Evolutionary conservation across 2,329 filamentous ascomycete genomes (phyloP), one percentile per base, ranked within the genome.

Genomic region (Colletotrichum sp.): DNA sequence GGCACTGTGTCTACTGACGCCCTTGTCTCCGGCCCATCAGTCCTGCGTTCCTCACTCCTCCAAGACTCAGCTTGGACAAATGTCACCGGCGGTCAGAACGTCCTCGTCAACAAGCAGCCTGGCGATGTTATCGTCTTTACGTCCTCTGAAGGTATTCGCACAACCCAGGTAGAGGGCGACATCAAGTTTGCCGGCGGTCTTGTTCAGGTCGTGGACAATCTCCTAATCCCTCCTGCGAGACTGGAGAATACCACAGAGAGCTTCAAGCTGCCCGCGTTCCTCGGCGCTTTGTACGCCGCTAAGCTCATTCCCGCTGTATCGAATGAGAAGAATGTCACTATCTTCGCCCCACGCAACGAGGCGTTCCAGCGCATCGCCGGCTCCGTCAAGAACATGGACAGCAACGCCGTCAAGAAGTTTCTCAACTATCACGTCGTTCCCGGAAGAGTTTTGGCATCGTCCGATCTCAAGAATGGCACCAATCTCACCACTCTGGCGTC

Each of bases 371-470:
- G 83, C 60, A 87, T 91, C 57, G 86, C 85, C 69, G 86, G 85
- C 26, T 85, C 86, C 8, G 78, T 90, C 18, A 79, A 81, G 12
- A 85, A 84, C 74, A 81, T 90, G 5, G 83, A 83, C 68, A 78
- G 79, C 2, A 80, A 83, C 10, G 83, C 89, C 10, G 83, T 91
- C 5, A 79, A 82, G 12, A 79, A 79, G n/a, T 85, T 92, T 21
- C 84, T 93, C 8, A 80, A 85, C 30, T 92, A 93, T 83, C 91
- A 93, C 81, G 85, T 92, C 63, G 84, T 92, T 30, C 87, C 88
- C n/a, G 87, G 86, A 69, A 85, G 85, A 8, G 87, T 93, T 3
- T 83, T 88, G 3, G 92, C 92, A 80, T 90, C 89, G 21, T 83
- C 85, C 2, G 75, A 80, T 49, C 82, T 88, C 21, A 70, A 44